Evolutionary conservation across 2,329 filamentous ascomycete genomes (phyloP).

Genomic region (Fusarium sp.): DNA sequence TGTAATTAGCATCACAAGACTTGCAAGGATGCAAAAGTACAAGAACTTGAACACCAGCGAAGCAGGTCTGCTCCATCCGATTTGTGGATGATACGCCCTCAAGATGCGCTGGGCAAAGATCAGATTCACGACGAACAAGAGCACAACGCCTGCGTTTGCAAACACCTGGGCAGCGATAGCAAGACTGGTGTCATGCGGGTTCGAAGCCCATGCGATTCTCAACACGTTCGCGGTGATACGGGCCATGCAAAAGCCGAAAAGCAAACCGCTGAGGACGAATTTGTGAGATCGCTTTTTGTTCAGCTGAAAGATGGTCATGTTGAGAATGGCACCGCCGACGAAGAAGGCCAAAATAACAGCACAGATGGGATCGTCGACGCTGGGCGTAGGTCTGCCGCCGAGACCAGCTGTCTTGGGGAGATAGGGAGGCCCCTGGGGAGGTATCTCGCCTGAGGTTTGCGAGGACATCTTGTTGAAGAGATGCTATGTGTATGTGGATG

Average conservation of each 20-base stretch:
- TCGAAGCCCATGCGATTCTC: constrained; percentile 63
- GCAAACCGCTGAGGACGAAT: constrained; percentile 66
- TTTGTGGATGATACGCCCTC: constrained; percentile 73
- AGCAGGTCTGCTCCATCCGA: constrained; percentile 73
- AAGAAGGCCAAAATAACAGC: constrained; percentile 71
- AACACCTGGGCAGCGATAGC: constrained; percentile 74
- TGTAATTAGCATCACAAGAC: constrained; percentile 73
- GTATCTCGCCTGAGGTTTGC: constrained; percentile 6
- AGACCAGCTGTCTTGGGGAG: constrained; percentile 57
- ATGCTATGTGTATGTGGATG: neutral
- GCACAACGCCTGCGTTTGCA: constrained; percentile 76
- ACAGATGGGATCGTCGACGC: constrained; percentile 72
- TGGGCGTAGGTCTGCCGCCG: constrained; percentile 66
- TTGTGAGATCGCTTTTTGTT: constrained; percentile 63
- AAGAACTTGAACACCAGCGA: constrained; percentile 65
- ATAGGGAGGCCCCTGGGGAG: constrained; percentile 51
- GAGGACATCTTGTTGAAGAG: constrained; percentile 27
- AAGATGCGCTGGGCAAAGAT: constrained; percentile 80
- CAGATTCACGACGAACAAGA: constrained; percentile 82
- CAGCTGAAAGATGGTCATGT: constrained; percentile 67
- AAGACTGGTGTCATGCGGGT: constrained; percentile 52
- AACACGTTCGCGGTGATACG: constrained; percentile 62
- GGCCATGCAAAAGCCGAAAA: constrained; percentile 68
- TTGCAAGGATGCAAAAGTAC: constrained; percentile 65
- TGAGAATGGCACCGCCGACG: constrained; percentile 58